These are phyloP conservation scores for Tagetes patula DNA, from an alignment of 129 eudicot species.

Conservation along the genomic window DNA sequence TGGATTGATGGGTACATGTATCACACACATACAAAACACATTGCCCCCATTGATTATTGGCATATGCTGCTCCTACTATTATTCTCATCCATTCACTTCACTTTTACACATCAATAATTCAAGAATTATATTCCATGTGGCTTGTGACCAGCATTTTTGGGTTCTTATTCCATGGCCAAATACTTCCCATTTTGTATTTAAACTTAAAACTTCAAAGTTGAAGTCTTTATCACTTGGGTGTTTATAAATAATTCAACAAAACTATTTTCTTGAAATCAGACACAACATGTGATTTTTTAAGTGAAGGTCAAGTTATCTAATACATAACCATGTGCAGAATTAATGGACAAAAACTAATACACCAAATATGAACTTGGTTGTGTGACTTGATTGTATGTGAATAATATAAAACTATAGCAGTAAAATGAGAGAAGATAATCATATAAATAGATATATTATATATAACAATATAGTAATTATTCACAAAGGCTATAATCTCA, in stretches of 20 bases:
- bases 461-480: conserved; percentile 39
- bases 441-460: conserved; percentile 25
- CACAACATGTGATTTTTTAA: conserved; percentile 39
- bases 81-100: conserved; percentile 20
- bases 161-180: conserved; percentile 15
- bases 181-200: conserved; percentile 2
- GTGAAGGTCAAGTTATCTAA: conserved; percentile 42
- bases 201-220: conserved; percentile 6
- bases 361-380: conserved; percentile 42
- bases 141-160: conserved; percentile 2
- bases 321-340: conserved; percentile 46
- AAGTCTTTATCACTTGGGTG: conserved; percentile 16
- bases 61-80: background rate
- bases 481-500: conserved; percentile 56
- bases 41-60: conserved; percentile 20
- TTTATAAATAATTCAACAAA: conserved; percentile 23
- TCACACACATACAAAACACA: conserved; percentile 14
- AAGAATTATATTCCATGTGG: conserved; percentile 18
- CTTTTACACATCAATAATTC: conserved; percentile 14
- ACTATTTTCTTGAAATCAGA: conserved; percentile 28
- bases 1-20: conserved; percentile 38
- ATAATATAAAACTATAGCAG: conserved; percentile 11
- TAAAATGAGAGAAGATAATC: conserved; percentile 15
- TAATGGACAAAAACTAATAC: conserved; percentile 36
- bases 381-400: conserved; percentile 32